phyloP scores from a whole-genome alignment of 202 grass and related monocot genomes.

The Digitaria exilis region DNA sequence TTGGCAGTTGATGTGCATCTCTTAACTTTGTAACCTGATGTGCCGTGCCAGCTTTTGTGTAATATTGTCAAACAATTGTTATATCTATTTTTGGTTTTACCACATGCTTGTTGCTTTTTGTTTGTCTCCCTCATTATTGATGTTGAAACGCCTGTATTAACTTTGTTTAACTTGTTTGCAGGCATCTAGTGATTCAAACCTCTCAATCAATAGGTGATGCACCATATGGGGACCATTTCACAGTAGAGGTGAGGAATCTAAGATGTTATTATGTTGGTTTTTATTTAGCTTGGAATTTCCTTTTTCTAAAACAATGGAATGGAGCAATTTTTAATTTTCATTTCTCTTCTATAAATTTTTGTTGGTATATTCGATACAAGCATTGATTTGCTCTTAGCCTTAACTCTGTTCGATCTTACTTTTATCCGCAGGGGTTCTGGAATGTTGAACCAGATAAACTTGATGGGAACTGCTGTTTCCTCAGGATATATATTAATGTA shows the following conservation, averaged over 20 bases:
- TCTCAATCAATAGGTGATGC: conserved; percentile 83
- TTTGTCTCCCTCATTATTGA: conserved; percentile 7
- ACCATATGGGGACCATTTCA: conserved; percentile 90
- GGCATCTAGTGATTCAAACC: conserved; percentile 75
- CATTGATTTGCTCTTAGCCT: conserved; percentile 15
- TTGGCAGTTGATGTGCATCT: conserved; percentile 4
- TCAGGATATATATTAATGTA: conserved; percentile 77
- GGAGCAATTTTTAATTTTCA: neutral
- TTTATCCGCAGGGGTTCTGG: conserved; percentile 74
- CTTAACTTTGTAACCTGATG: conserved; percentile 18
- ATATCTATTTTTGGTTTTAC: conserved; percentile 2
- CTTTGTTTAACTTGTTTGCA: conserved; percentile 37
- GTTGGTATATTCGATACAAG: neutral
- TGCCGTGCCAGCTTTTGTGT: neutral
- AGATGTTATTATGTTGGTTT: conserved; percentile 6
- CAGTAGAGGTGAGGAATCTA: conserved; percentile 72
- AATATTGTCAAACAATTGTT: neutral
- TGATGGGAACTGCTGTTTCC: conserved; percentile 63
- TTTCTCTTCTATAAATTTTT: neutral
- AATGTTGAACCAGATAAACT: conserved; percentile 70
- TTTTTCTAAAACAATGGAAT: neutral
- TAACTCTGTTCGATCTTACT: conserved; percentile 11
- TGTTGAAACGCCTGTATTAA: conserved; percentile 14
- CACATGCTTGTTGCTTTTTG: conserved; percentile 10
- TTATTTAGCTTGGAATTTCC: conserved; percentile 26